Percentiles rank a stretch among this genome's conserved stretches.
Conservation (phyloP, 2,329 filamentous ascomycete genomes). For the Colletotrichum orbiculare region DNA sequence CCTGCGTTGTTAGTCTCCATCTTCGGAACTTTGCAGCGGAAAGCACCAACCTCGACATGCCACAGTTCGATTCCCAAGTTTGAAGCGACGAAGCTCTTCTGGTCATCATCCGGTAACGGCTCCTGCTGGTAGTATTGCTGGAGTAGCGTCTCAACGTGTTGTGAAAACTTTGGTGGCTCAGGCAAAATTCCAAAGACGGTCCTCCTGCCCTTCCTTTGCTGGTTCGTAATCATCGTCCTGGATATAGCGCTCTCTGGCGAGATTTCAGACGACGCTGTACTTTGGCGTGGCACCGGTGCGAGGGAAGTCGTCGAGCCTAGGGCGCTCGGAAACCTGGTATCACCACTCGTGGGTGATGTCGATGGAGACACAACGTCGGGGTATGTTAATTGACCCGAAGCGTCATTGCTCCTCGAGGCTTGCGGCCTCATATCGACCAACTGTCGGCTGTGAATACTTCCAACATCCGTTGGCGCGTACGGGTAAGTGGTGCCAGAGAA, state of each 20-base stretch:
- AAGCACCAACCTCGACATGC: conserved; percentile 58
- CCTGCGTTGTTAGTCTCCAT: conserved; percentile 42
- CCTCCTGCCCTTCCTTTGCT: conserved; percentile 53
- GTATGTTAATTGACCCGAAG: not conserved
- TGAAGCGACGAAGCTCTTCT: conserved; percentile 65
- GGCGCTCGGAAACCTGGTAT: conserved; percentile 38
- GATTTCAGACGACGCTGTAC: not conserved
- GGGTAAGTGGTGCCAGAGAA: conserved; percentile 27
- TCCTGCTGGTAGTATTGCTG: conserved; percentile 64
- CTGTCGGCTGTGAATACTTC: not conserved
- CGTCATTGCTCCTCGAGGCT: not conserved
- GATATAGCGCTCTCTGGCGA: conserved; percentile 44
- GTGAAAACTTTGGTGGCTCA: conserved; percentile 58
- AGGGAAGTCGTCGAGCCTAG: conserved; percentile 38
- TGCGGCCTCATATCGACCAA: not conserved
- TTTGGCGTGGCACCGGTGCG: conserved; percentile 9
- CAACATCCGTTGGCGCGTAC: conserved; percentile 11
- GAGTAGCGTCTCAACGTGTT: conserved; percentile 61
- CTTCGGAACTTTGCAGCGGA: too few relatives aligned
- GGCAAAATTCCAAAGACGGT: conserved; percentile 53
- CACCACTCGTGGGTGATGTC: conserved; percentile 39
- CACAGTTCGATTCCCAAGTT: conserved; percentile 62
- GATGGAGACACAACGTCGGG: conserved; percentile 22
- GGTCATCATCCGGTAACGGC: conserved; percentile 59
- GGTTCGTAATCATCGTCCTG: conserved; percentile 57